Evolutionary conservation across 2,329 filamentous ascomycete species (phyloP), one percentile per base, ranked within the genome.

Genomic region (Aspergillus nomiae): DNA sequence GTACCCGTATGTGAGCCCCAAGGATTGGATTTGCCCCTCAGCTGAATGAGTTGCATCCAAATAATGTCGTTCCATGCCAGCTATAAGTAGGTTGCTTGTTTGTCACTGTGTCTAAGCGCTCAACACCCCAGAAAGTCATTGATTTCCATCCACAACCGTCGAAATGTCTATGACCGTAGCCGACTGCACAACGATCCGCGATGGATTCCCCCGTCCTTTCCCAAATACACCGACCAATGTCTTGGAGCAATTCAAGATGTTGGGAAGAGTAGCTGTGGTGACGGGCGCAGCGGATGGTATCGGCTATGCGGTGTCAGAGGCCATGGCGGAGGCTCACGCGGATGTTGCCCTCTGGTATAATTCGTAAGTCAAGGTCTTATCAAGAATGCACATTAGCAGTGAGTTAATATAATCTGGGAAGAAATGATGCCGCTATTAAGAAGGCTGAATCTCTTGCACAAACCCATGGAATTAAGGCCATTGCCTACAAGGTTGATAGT

Each of bases 261-360:
- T 68, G 6, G 81, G 76, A 9, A 82, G 59, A 58, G 70, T 73
- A 2, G 77, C 78, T 0, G 76, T 79, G 19, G 72, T 84, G 1
- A 83, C 74, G 0, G 82, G 82, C 4, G 81, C 81, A 0, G 77
- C 80, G 0, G 81, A 82, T 45, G 82, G 82, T 0, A 78, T 84
- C 48, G 82, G 82, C 0, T 70, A 74, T 51, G 76, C 82, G 0
- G 80, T 82, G 4, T 75, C 80, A 0, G 79, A 84, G 60, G 80
- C 76, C 1, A 79, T 82, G 72, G 81, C 81, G 1, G 82, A 84
- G 59, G 82, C 81, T 0, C 76, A 76, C 0, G 82, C 74, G 0
- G 58, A 79, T 54, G 77, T 84, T 28, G 82, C 74, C 5, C 34
- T 80, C 54, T 79, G 75, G 75, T 80, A 80, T 68, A 77, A 80